phyloP scores from a whole-genome alignment of 768 basidiomycete genomes.

The Gyrodon lividus region DNA sequence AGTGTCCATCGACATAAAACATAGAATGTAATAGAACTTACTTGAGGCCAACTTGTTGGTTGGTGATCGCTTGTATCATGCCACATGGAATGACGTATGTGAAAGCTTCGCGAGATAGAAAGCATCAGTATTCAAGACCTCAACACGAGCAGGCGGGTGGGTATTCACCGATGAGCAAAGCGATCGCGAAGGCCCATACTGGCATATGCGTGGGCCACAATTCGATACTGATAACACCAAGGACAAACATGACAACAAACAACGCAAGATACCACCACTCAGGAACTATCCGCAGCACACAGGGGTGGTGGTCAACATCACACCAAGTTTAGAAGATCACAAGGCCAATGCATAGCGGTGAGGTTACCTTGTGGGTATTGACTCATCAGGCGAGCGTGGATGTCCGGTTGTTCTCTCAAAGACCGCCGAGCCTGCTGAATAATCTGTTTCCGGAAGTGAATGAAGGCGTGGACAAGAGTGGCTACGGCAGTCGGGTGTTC shows the following conservation, averaged over 20 bases:
- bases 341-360: neutral
- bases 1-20: neutral
- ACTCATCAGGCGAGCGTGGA: conserved; percentile 82
- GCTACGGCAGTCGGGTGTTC: conserved; percentile 13
- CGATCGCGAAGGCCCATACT: conserved; percentile 65
- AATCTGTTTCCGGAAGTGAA: conserved; percentile 80
- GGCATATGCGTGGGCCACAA: conserved; percentile 74
- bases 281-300: conserved; percentile 48
- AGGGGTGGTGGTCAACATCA: neutral
- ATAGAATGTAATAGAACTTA: conserved; percentile 17
- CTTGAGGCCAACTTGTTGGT: conserved; percentile 73
- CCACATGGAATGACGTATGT: conserved; percentile 52
- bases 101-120: conserved; percentile 29
- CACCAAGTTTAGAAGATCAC: neutral
- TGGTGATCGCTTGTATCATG: conserved; percentile 71
- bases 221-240: conserved; percentile 69
- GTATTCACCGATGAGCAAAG: conserved; percentile 50
- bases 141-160: neutral
- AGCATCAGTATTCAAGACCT: neutral
- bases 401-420: conserved; percentile 76
- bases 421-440: conserved; percentile 68
- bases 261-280: conserved; percentile 82
- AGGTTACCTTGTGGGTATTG: conserved; percentile 50
- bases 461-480: conserved; percentile 33
- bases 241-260: conserved; percentile 67